Base-by-base conservation (phyloP, 805 yeast genomes). In the Nakazawaea sp. region DNA sequence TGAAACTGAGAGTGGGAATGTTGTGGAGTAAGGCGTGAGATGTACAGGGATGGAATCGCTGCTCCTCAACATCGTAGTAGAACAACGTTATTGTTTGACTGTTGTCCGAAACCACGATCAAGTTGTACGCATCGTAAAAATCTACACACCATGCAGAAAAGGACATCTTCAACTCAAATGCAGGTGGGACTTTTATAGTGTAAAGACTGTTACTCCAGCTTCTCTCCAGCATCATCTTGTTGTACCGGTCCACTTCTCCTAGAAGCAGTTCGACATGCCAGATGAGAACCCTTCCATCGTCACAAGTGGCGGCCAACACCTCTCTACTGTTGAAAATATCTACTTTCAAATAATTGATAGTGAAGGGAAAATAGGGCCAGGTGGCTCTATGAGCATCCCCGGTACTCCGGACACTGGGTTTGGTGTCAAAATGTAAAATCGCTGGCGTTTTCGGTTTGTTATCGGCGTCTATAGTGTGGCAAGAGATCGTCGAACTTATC, bases 81-180 rank as follows among this genome's bases (percentile, higher is more conserved):
- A 72, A 62, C 5, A 73, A 41, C 0, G 70, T 59, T 2, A 76
- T 55, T 5, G 55, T 51, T 37, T 66, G 72, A 4, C 74, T 61
- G 46, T 80, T 80, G 43, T 77, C 83, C 1, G 82, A 69, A 0
- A 68, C 64, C 0, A 60, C 72, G 11, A 79, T 43, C 29, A 71
- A 37, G 37, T 61, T 50, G 26, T 53, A 60, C 31, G 43, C 20
- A 3, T 45, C 48, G n/a, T 53, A 44, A 27, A 70, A 53, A 47
- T 76, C 83, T 15, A 75, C 46, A 0, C 85, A 84, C 88, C 88
- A 81, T 2, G 69, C 74, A 1, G 82, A 74, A 2, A 69, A 55
- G 5, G 57, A 57, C 32, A 69, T 45, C 23, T 53, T 57, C 3
- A 70, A 38, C 51, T 55, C 43, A 28, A 47, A 41, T 44, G 54